phyloP scores from a whole-genome alignment of 2,329 filamentous ascomycete species.

The Aspergillus sp. region DNA sequence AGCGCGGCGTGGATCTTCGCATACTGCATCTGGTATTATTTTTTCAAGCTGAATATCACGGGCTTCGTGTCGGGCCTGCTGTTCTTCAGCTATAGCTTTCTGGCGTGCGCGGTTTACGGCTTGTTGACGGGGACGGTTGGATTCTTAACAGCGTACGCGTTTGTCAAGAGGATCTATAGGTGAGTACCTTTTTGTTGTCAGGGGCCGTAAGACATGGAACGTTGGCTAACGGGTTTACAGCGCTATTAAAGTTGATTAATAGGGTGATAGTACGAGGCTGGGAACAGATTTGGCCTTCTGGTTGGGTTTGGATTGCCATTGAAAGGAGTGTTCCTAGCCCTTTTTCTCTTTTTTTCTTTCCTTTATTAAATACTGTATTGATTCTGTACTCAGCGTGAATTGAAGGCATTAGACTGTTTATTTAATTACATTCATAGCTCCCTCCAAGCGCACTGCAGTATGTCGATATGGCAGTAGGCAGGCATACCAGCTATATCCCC shows the following conservation, averaged over 20 bases:
- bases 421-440: no score
- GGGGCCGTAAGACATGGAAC: neutral
- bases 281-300: no score
- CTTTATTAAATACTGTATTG: no score
- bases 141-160: conserved; percentile 74
- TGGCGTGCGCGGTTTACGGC: conserved; percentile 74
- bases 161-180: conserved; percentile 76
- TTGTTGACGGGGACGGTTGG: conserved; percentile 75
- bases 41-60: conserved; percentile 68
- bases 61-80: conserved; percentile 71
- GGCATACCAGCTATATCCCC: no score
- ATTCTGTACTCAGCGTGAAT: no score
- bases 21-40: conserved; percentile 79
- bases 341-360: no score
- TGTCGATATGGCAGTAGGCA: no score
- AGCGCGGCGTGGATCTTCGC: conserved; percentile 73
- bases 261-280: neutral
- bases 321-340: no score
- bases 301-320: no score
- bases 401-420: no score
- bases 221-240: conserved; percentile 11
- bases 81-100: conserved; percentile 77
- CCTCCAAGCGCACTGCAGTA: no score
- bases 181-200: conserved; percentile 36
- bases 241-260: conserved; percentile 28